Percentiles rank a stretch among this genome's conserved stretches.
These are phyloP conservation scores for Trichoderma sp. DNA, from an alignment of 2,329 filamentous ascomycete genomes.

Conservation along the genomic window DNA sequence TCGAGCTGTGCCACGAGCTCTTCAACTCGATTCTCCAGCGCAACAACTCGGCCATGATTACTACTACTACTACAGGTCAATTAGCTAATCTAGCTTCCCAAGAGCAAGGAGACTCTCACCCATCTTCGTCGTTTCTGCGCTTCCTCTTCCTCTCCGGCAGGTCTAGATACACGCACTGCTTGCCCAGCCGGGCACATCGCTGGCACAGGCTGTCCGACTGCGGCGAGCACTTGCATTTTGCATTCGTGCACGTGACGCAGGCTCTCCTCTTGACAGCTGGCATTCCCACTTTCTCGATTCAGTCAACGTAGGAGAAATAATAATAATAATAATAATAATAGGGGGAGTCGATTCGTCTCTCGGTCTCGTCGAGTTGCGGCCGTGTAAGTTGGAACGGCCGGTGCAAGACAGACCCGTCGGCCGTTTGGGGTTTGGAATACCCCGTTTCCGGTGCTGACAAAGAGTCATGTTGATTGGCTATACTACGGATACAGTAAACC, in stretches of 20 bases:
- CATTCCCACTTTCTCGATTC: neutral
- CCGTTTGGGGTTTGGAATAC: neutral
- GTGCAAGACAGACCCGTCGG: slow-evolving; percentile 17
- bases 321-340: neutral
- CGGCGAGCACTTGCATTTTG: slow-evolving; percentile 23
- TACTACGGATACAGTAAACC: too few relatives aligned
- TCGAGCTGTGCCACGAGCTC: slow-evolving; percentile 9
- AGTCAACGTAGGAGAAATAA: neutral
- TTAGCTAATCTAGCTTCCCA: neutral
- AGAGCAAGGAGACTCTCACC: neutral
- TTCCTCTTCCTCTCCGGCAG: slow-evolving; percentile 21
- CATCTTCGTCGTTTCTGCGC: neutral
- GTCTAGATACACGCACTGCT: slow-evolving; percentile 24
- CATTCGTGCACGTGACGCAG: slow-evolving; percentile 24
- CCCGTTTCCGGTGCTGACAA: slow-evolving; percentile 16
- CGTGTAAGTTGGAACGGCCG: slow-evolving; percentile 12
- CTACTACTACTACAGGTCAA: neutral
- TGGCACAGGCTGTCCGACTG: slow-evolving; percentile 12
- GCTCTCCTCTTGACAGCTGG: slow-evolving; percentile 18
- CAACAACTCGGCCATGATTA: slow-evolving; percentile 16
- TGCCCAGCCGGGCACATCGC: slow-evolving; percentile 23
- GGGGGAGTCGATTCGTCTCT: neutral
- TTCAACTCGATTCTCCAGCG: slow-evolving; percentile 11
- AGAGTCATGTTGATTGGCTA: neutral
- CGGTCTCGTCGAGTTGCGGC: neutral